Evolutionary conservation across 768 basidiomycete species (phyloP).

Genomic region (Hericium rajendrae): DNA sequence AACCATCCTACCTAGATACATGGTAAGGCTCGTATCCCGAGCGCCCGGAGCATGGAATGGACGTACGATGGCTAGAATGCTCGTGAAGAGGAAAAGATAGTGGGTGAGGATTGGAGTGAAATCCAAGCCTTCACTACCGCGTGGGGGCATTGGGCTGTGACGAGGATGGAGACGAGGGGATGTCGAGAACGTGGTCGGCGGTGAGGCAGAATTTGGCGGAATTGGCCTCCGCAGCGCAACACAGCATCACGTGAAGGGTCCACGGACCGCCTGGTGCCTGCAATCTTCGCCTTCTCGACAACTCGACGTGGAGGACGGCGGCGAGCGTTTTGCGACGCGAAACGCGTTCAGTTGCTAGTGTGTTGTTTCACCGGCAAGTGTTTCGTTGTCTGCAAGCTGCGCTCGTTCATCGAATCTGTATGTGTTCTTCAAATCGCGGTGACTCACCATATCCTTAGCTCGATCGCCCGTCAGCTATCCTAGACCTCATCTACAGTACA

Average conservation of each 20-base stretch:
- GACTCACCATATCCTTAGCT: no score
- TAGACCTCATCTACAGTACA: no score
- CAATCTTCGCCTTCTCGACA: no score
- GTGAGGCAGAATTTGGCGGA: background rate
- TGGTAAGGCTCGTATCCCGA: background rate
- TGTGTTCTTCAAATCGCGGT: no score
- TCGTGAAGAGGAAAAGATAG: slow-evolving; percentile 85
- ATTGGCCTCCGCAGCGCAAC: background rate
- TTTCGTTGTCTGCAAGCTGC: no score
- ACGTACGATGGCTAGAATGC: slow-evolving; percentile 69
- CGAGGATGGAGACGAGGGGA: background rate
- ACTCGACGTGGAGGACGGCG: no score
- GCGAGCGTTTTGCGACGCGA: no score
- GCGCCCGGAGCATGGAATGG: background rate
- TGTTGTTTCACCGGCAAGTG: no score
- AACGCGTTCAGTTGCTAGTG: no score
- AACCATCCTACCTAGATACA: slow-evolving; percentile 28
- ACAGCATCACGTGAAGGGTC: slow-evolving; percentile 1
- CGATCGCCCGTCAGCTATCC: no score
- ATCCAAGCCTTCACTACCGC: slow-evolving; percentile 57
- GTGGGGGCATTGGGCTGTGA: slow-evolving; percentile 31
- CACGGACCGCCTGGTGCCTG: background rate
- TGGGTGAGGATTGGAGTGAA: slow-evolving; percentile 86
- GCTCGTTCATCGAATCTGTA: no score
- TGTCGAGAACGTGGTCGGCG: background rate